Percentiles rank a stretch among this genome's conserved stretches.
phyloP scores from a whole-genome alignment of 106 monocot species.

The Dactylorhiza incarnata region DNA sequence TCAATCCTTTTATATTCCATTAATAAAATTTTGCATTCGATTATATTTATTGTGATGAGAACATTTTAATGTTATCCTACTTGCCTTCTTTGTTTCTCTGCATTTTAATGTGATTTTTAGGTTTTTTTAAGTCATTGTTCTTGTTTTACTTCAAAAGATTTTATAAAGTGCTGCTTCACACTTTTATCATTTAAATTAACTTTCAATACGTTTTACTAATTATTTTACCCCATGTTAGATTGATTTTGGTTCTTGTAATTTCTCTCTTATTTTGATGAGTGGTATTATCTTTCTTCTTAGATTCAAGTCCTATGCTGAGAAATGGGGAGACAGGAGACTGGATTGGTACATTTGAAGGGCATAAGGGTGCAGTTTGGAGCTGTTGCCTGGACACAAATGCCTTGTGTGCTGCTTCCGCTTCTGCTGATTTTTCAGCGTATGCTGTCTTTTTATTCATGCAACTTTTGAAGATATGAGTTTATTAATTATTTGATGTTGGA shows the following conservation, averaged over 20 bases:
- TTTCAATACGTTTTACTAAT: not conserved
- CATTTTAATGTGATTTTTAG: too few relatives aligned
- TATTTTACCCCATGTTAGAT: not conserved
- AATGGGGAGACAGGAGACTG: conserved; percentile 94
- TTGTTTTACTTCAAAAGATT: not conserved
- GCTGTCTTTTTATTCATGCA: not conserved
- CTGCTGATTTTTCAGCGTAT: conserved; percentile 91
- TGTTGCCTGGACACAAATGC: conserved; percentile 89
- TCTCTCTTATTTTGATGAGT: not conserved
- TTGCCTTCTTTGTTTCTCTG: not conserved
- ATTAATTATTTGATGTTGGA: not conserved
- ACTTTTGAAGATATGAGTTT: not conserved
- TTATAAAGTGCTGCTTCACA: not conserved
- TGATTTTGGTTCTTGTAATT: not conserved
- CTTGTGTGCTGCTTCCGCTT: conserved; percentile 78
- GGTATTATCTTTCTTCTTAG: conserved; percentile 20
- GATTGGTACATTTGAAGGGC: conserved; percentile 98
- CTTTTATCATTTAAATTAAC: not conserved
- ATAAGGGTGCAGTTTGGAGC: conserved; percentile 98
- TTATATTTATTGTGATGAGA: not conserved
- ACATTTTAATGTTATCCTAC: not conserved
- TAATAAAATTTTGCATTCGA: not conserved
- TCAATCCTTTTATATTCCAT: not conserved
- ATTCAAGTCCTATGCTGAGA: conserved; percentile 95
- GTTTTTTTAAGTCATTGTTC: too few relatives aligned